These are phyloP conservation scores for Leucocoprinus sp. DNA, from an alignment of 768 basidiomycete species.

Conservation along the genomic window DNA sequence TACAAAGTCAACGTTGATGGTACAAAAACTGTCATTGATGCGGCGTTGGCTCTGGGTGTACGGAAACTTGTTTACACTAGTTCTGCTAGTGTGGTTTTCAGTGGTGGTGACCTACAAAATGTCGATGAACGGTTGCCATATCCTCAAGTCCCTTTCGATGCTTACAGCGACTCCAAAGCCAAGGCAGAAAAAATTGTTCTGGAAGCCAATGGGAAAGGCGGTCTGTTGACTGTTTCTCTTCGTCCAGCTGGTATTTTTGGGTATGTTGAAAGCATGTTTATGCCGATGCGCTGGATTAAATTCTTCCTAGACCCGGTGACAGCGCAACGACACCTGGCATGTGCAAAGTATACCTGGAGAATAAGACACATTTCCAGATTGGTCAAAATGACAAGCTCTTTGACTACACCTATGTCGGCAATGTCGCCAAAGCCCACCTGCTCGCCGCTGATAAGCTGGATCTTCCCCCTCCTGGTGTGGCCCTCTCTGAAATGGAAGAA, in stretches of 20 bases:
- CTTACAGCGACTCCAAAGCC: conserved; percentile 92
- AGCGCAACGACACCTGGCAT: conserved; percentile 79
- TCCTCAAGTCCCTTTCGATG: conserved; percentile 72
- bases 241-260: conserved; percentile 96
- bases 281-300: not conserved
- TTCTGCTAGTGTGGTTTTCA: conserved; percentile 86
- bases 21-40: conserved; percentile 76
- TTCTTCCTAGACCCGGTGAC: conserved; percentile 72
- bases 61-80: conserved; percentile 91
- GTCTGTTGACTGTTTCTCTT: conserved; percentile 81
- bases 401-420: conserved; percentile 96
- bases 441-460: conserved; percentile 86
- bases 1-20: conserved; percentile 93
- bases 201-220: conserved; percentile 77
- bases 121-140: conserved; percentile 81
- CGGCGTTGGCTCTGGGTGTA: conserved; percentile 65
- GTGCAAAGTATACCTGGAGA: conserved; percentile 66
- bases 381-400: conserved; percentile 90
- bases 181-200: conserved; percentile 80
- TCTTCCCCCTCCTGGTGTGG: conserved; percentile 37
- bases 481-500: conserved; percentile 28
- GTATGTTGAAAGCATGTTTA: conserved; percentile 31
- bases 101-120: conserved; percentile 71
- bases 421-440: conserved; percentile 89
- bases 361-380: conserved; percentile 88